A percentile compares a stretch with the other conserved stretches of the same genome.
phyloP scores from a whole-genome alignment of 2,329 filamentous ascomycete species.

The Fusarium subtropicale region DNA sequence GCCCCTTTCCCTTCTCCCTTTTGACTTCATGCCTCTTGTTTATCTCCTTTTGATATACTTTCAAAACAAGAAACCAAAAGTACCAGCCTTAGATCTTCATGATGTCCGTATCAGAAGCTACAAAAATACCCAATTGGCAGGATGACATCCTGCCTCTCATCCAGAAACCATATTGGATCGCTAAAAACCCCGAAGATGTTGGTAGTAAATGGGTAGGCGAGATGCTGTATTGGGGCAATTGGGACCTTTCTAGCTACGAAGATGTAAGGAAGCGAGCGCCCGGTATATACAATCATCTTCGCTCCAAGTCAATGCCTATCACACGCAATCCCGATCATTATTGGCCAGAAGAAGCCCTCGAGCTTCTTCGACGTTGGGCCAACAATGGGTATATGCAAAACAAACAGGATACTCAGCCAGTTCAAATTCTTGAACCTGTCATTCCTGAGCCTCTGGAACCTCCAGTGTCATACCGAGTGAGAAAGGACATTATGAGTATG shows the following conservation, averaged over 20 bases:
- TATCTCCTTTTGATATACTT: neutral
- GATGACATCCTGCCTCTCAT: neutral
- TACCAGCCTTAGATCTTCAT: rapidly evolving
- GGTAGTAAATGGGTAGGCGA: neutral
- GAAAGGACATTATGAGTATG: neutral
- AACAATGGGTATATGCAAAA: neutral
- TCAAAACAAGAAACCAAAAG: neutral
- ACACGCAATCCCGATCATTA: neutral
- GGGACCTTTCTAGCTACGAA: neutral
- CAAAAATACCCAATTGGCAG: neutral
- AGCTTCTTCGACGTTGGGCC: neutral
- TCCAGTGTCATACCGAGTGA: neutral
- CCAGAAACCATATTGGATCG: neutral
- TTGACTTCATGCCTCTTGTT: neutral
- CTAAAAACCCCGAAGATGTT: neutral
- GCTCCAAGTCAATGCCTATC: neutral
- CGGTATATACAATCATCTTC: neutral
- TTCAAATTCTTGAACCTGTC: neutral
- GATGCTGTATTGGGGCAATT: neutral
- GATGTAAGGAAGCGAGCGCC: neutral
- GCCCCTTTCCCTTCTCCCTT: neutral
- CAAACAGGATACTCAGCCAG: neutral
- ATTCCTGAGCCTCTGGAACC: neutral
- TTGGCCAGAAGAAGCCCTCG: neutral
- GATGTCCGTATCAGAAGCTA: neutral